These are phyloP conservation scores for Chytriomyces hyalinus DNA, from an alignment of 192 early-diverging fungal species.

Conservation along the genomic window DNA sequence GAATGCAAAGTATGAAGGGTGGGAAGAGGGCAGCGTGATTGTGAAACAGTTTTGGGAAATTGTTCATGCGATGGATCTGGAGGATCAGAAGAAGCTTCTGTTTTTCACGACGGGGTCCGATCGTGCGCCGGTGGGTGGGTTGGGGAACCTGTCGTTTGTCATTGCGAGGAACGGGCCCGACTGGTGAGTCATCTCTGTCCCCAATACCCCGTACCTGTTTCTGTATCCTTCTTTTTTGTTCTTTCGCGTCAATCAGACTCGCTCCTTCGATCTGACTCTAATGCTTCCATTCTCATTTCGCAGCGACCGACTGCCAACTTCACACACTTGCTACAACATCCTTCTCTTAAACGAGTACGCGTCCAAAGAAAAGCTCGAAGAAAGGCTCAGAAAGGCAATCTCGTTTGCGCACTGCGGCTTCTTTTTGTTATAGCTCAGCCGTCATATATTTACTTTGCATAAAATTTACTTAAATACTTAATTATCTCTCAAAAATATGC, in stretches of 20 bases:
- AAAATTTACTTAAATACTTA: too few relatives aligned
- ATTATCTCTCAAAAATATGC: too few relatives aligned
- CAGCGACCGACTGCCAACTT: constrained; percentile 78
- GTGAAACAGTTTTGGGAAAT: constrained; percentile 83
- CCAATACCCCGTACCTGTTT: background rate
- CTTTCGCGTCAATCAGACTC: background rate
- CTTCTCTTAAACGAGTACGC: constrained; percentile 85
- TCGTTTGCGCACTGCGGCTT: constrained; percentile 65
- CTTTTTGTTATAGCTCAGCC: constrained; percentile 46
- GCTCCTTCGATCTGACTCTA: background rate
- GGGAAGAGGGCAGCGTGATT: constrained; percentile 56
- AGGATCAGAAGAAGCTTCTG: constrained; percentile 84
- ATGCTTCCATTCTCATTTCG: background rate
- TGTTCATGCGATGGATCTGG: constrained; percentile 78
- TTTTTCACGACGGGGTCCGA: constrained; percentile 92
- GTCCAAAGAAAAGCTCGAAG: constrained; percentile 76
- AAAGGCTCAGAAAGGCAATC: constrained; percentile 79
- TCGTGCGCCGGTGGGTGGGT: constrained; percentile 85
- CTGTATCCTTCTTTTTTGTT: background rate
- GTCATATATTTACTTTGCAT: background rate
- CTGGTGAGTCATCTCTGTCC: constrained; percentile 40
- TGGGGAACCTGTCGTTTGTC: constrained; percentile 83
- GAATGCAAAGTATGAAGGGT: constrained; percentile 84
- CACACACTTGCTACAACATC: constrained; percentile 94
- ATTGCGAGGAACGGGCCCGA: constrained; percentile 86